Evolutionary conservation across 1,284 basidiomycete genomes (phyloP), one percentile per base, ranked within the genome.

Genomic region (Coniferiporia sulphurascens): DNA sequence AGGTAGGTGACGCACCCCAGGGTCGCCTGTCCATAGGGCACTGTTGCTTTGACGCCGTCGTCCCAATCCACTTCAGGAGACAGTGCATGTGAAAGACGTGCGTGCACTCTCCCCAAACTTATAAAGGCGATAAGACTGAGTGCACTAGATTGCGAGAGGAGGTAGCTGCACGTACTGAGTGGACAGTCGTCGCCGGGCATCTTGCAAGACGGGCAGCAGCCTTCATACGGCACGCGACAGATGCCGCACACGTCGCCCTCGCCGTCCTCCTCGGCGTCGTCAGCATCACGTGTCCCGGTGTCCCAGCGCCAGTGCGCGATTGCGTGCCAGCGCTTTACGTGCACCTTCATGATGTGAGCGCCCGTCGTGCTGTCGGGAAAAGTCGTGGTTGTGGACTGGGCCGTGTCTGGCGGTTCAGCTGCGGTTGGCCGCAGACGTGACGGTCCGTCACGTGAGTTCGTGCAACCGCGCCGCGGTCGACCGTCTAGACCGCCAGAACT

Each of bases 81-180:
- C 95, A 97, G 72, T 95, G 93, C 91, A 95, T 93, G 71, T 95
- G 93, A 70, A 94, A 95, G 58, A 96, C 86, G 71, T 97, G 95
- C 5, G 87, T 92, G 69, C 95, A 98, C 74, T 95, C 88, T 27
- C 95, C 95, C 92, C 93, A 97, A 59, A 97, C 95, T 95, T 41
- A 41, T 41, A 41, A 41, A 8, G 9, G 38, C 2, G 38, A 8
- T 8, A 41, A 12, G 27, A 8, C 38, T 41, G 9, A 41, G 15
- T 12, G 15, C 15, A 12, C 38, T 12, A 41, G 38, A 12, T 15
- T 8, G 38, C 5, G 15, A 41, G 9, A 22, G 3, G 19, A n/a
- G 19, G 17, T 8, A 46, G 58, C n/a, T 32, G 27, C 7, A 82
- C 86, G 69, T 67, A 97, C 95, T 96, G 34, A 97, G 76, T 1